A percentile compares a stretch with the other conserved stretches of the same genome.
Conservation (phyloP, 805 yeast genomes). For the Lachancea thermotolerans region DNA sequence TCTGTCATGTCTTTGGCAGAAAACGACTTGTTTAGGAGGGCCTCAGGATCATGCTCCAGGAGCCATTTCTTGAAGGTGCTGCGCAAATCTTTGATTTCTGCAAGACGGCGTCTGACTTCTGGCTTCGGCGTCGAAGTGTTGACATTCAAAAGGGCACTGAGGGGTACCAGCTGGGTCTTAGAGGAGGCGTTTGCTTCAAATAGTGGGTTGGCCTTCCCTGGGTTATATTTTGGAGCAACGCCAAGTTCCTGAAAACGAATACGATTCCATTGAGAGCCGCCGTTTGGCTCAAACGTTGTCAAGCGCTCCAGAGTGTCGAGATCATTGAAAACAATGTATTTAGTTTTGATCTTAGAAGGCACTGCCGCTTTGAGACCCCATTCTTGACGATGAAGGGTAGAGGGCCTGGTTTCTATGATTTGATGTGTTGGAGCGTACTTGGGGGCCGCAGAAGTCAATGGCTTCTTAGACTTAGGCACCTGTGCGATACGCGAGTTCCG, state of each 20-base stretch:
- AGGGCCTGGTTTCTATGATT: slow-evolving; percentile 59
- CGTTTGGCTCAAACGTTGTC: slow-evolving; percentile 64
- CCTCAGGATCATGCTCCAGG: slow-evolving; percentile 43
- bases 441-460: slow-evolving; percentile 13
- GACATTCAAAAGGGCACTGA: slow-evolving; percentile 17
- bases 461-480: slow-evolving; percentile 26
- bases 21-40: slow-evolving; percentile 25
- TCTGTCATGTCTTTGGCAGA: slow-evolving; percentile 31
- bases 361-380: slow-evolving; percentile 70
- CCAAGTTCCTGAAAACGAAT: slow-evolving; percentile 64
- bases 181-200: slow-evolving; percentile 20
- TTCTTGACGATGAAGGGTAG: slow-evolving; percentile 57
- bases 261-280: slow-evolving; percentile 50
- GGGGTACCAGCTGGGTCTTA: slow-evolving; percentile 17
- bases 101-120: slow-evolving; percentile 28
- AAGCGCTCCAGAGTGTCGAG: slow-evolving; percentile 60
- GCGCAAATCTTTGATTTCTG: slow-evolving; percentile 42
- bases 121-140: slow-evolving; percentile 13
- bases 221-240: slow-evolving; percentile 31
- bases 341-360: slow-evolving; percentile 53
- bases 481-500: slow-evolving; percentile 32
- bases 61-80: slow-evolving; percentile 50
- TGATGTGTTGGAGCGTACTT: slow-evolving; percentile 57
- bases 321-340: slow-evolving; percentile 57
- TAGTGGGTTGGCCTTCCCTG: slow-evolving; percentile 31